Base-by-base conservation (phyloP, 1,284 basidiomycete genomes). In the Austroboletus novae-zelandiae region DNA sequence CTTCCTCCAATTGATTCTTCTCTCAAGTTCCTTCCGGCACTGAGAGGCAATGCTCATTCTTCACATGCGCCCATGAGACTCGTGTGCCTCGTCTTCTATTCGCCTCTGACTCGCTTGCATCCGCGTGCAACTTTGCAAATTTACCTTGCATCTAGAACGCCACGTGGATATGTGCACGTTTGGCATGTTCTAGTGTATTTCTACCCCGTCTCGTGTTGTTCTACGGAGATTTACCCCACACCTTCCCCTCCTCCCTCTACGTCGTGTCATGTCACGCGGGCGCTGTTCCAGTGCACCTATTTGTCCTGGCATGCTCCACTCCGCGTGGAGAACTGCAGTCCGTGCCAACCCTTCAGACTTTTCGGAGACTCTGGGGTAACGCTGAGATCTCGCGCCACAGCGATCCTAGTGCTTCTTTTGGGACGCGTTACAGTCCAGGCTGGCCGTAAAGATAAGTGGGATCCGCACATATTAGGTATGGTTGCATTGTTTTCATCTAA, bases 331-430 rank as follows among this genome's bases (percentile, higher is more conserved):
- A 3, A 37, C 46, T 43, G 37, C 36, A 10, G 44, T 23, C 20
- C 5, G 20, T 23, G 20, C 20, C 20, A 23, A 23, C 20, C 20
- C 20, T 23, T 23, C 20, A 2, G 20, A 23, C 20, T 23, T 23
- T 36, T 20, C 60, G 50, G 52, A 47, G 17, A 52, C 50, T 43
- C 14, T 46, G 42, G 40, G 32, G 37, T 32, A 18, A 62, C 64
- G 64, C 64, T 62, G 64, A 63, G 64, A 62, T 66, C 51, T 55
- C 39, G 61, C 53, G 51, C 31, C 51, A 52, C 37, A 39, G 30
- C 47, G 51, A 66, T 14, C 20, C 31, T 17, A 9, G 18, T 34
- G n/a, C 39, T 45, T 36, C 35, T 42, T 44, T 47, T 46, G 42
- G 39, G 34, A 25, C 20, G 34, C 45, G 32, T 14, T 45, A 40